Percentiles rank a stretch among this genome's conserved stretches.
Evolutionary conservation across 2,329 filamentous ascomycete species (phyloP).

Genomic region (Teratosphaeria destructans): DNA sequence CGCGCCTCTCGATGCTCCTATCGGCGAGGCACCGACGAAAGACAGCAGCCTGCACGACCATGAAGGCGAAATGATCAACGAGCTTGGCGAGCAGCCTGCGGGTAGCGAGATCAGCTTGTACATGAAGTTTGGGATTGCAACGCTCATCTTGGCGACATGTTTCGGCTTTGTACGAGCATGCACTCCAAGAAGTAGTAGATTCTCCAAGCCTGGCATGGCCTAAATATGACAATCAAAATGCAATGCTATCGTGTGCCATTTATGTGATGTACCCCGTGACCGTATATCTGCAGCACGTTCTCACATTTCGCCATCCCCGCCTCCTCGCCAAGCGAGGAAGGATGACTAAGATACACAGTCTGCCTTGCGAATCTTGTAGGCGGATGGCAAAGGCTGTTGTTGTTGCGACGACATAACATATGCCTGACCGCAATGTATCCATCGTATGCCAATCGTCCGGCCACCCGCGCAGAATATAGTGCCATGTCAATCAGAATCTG

Average conservation of each 20-base stretch:
- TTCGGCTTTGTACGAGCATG: conserved; percentile 16
- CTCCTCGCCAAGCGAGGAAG: too few species aligned
- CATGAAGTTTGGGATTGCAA: conserved; percentile 37
- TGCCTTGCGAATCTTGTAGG: too few species aligned
- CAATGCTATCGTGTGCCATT: not conserved
- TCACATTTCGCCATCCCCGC: too few species aligned
- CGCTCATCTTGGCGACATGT: conserved; percentile 33
- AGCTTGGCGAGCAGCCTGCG: conserved; percentile 7
- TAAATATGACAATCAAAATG: not conserved
- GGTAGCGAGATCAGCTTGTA: conserved; percentile 30
- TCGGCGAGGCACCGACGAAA: conserved; percentile 10
- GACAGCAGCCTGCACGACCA: conserved; percentile 8
- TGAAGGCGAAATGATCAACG: conserved; percentile 9
- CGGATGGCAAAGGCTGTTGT: too few species aligned
- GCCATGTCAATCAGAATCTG: too few species aligned
- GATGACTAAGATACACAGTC: too few species aligned
- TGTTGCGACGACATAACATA: too few species aligned
- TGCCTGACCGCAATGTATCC: too few species aligned
- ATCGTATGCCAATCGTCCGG: too few species aligned
- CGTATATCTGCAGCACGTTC: not conserved
- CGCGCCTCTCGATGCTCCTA: conserved; percentile 2
- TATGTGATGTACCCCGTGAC: not conserved
- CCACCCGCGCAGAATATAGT: too few species aligned
- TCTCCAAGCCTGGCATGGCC: conserved; percentile 10
- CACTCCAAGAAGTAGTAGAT: conserved; percentile 6